Evolutionary conservation across 352 stramenopile species (phyloP), one percentile per base, ranked within the genome.

Genomic region (Pythium folliculosum): DNA sequence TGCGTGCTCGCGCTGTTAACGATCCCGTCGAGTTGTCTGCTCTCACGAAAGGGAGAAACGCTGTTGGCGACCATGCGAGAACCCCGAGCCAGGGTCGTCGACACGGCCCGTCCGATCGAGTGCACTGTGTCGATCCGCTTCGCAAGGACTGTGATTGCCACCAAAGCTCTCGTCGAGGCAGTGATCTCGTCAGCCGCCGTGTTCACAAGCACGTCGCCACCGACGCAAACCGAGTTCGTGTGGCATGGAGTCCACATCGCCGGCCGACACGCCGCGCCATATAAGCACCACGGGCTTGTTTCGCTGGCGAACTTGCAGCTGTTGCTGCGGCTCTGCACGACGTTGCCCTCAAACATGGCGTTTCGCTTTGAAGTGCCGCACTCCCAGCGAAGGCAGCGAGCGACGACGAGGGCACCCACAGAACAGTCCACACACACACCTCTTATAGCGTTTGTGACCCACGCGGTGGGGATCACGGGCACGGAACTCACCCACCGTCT

Each of bases 121-220:
- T 58, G 51, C 32, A 5, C 5, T 12, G 52, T 59, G 13, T 44
- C 52, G 52, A 19, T 59, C 7, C 52, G 52, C 6, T 59, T 45
- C 10, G 17, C n/a, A 23, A 21, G n/a, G 7, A 8, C 8, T 2
- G 35, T n/a, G 2, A n/a, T 8, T 4, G 12, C 1, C 25, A 59
- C 52, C 17, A 48, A 45, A 2, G 10, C 30, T 4, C 30, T 59
- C 19, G 52, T 59, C 6, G 52, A 59, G n/a, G 30, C 52, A 1
- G 27, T 59, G 5, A 30, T 59, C 52, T 45, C 30, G 30, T 9
- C 52, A 5, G 52, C 32, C 5, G 4, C 25, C 3, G 6, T 44
- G 7, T 1, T 40, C 8, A 47, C 40, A 12, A 12, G 19, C 16
- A 48, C 43, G 43, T 13, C 25, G 12, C 7, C 19, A 45, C 3